Evolutionary conservation across 768 basidiomycete genomes (phyloP).

Genomic region (Tylopilus sp.): DNA sequence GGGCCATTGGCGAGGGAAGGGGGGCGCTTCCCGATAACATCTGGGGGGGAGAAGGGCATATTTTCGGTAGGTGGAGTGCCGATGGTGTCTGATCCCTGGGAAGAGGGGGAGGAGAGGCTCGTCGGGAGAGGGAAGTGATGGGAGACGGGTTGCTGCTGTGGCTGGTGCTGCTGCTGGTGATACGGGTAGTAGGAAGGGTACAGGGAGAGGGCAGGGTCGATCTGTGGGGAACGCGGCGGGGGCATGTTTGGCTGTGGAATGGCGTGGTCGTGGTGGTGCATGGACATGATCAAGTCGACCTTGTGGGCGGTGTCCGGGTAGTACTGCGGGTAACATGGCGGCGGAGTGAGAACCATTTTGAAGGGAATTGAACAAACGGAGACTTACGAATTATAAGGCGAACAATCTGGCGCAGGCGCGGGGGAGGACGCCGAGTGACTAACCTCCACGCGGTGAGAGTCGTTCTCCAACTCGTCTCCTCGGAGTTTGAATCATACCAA

Average conservation of each 20-base stretch:
- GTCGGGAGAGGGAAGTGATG: conserved; percentile 55
- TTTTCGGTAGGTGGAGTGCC: conserved; percentile 70
- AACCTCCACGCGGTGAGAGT: background rate
- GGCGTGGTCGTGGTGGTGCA: conserved; percentile 43
- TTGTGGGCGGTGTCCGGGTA: conserved; percentile 27
- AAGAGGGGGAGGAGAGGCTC: conserved; percentile 74
- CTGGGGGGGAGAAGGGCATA: conserved; percentile 47
- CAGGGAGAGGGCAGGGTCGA: conserved; percentile 69
- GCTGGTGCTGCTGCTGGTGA: conserved; percentile 35
- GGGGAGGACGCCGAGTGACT: background rate
- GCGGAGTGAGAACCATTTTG: background rate
- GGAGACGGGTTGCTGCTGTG: conserved; percentile 38
- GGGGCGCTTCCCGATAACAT: conserved; percentile 65
- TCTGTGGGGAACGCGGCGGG: conserved; percentile 56
- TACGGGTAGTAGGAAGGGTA: conserved; percentile 62
- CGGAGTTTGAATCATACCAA: conserved; percentile 1
- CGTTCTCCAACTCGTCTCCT: background rate
- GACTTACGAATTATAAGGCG: background rate
- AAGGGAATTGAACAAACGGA: too few relatives aligned
- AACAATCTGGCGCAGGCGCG: background rate
- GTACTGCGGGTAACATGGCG: conserved; percentile 17
- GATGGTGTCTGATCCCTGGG: conserved; percentile 73
- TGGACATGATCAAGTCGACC: conserved; percentile 42
- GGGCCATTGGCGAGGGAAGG: conserved; percentile 41
- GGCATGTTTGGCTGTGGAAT: conserved; percentile 37